These are phyloP conservation scores for Chlamydomonas schloesseri DNA, from an alignment of 139 green algal species.

Conservation along the genomic window DNA sequence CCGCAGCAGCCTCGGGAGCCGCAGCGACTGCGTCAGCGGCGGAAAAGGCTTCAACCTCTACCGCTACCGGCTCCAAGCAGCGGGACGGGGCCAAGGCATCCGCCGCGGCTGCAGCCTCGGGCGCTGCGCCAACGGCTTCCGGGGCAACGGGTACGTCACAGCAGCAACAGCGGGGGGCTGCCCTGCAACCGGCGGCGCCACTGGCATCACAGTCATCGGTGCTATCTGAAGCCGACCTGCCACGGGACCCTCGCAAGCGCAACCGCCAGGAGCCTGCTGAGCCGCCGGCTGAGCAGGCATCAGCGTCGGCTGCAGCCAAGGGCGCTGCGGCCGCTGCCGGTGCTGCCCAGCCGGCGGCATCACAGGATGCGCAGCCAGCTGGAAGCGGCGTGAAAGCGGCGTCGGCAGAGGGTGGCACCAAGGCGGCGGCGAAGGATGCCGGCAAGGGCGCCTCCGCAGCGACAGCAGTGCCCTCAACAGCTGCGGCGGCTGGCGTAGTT, in stretches of 20 bases:
- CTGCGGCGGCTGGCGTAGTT: too few species aligned
- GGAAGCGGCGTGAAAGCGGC: background rate
- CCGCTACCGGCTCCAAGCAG: background rate
- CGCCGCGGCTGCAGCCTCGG: background rate
- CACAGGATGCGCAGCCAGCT: too few species aligned
- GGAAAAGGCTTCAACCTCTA: background rate
- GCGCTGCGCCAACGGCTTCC: too few species aligned
- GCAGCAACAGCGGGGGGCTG: too few species aligned
- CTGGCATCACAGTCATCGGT: background rate
- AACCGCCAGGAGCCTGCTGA: background rate
- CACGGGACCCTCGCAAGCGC: conserved; percentile 10
- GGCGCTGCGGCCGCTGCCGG: background rate
- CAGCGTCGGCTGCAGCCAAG: background rate
- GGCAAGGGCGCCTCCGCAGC: too few species aligned
- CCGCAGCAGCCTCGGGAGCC: background rate
- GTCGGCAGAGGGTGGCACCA: too few species aligned
- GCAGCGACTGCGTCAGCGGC: background rate
- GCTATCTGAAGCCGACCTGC: background rate
- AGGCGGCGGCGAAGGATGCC: too few species aligned
- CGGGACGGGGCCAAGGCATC: background rate
- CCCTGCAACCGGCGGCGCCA: too few species aligned
- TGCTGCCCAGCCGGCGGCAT: background rate
- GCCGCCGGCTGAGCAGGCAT: too few species aligned
- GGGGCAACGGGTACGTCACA: too few species aligned
- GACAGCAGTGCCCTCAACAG: background rate